Evolutionary conservation across 2,329 filamentous ascomycete species (phyloP), one percentile per base, ranked within the genome.

Genomic region (Xylaria sp.): DNA sequence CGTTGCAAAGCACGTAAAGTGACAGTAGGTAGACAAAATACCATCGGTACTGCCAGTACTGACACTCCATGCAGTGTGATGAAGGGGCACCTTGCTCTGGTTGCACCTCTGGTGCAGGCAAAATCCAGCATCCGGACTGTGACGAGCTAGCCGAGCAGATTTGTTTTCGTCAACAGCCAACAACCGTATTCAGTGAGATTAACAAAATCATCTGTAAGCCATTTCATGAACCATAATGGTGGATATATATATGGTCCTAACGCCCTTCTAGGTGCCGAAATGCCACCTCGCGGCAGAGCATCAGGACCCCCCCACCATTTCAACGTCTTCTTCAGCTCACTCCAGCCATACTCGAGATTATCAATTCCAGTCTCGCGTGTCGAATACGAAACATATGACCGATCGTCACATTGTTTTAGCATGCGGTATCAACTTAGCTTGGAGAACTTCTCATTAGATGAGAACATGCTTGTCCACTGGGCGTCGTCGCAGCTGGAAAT

Each of bases 1-100:
- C 81, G 81, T 65, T 86, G 85, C 75, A 83, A 81, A 71, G 79
- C 83, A 69, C 81, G 80, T 71, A 86, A 85, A 78, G 81, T 82
- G 72, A 77, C 79, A 73, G 85, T 86, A 81, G 81, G 83, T 75
- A 53, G 35, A 44, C 35, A 54, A 47, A 64, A 69, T 59, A 65
- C 64, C 65, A 65, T 74, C 76, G 78, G n/a, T 25, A n/a, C 55
- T 60, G 35, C 37, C 51, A 48, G 27, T 66, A 44, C 71, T 75
- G 65, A 73, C 65, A 54, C 64, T 42, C 44, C 57, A 68, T 60
- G 53, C 60, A 79, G 71, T 81, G 81, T 71, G 79, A 83, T 44
- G 74, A 79, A 32, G 77, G 83, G 65, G 76, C 75, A 35, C 82
- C 82, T 35, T 79, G 78, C 69, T 73, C 73, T 54, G 64, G 63